Conservation (phyloP, 331 rosid genomes). For the Dryas integrifolia region DNA sequence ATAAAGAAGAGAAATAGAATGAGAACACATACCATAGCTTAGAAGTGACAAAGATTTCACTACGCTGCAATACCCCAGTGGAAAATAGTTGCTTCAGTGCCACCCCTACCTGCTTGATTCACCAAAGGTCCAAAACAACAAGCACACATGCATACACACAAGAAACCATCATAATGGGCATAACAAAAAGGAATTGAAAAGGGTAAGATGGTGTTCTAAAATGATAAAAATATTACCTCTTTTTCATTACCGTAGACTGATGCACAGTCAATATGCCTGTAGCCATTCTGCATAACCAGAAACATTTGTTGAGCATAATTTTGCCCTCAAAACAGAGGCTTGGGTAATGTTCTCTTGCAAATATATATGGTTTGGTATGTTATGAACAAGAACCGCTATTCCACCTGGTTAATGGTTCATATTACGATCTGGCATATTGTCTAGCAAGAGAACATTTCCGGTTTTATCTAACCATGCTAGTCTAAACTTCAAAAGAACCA, state of each 20-base stretch:
- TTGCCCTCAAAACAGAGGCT: background rate
- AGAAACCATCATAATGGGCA: constrained; percentile 2
- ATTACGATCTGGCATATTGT: too few species aligned
- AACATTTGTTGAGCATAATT: background rate
- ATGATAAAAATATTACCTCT: constrained; percentile 42
- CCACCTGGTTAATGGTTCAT: too few species aligned
- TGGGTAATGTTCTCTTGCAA: too few species aligned
- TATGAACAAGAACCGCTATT: too few species aligned
- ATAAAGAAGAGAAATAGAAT: constrained; percentile 19
- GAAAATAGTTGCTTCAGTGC: constrained; percentile 63
- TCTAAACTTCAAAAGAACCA: background rate
- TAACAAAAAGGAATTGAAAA: background rate
- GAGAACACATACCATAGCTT: constrained; percentile 54
- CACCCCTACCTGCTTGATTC: constrained; percentile 47
- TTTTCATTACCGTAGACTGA: constrained; percentile 61
- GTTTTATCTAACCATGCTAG: background rate
- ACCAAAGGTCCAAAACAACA: background rate
- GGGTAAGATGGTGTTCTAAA: background rate
- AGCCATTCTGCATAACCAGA: constrained; percentile 55
- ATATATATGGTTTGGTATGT: too few species aligned
- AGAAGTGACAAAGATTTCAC: constrained; percentile 63
- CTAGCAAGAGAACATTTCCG: too few species aligned
- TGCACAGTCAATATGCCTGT: constrained; percentile 79
- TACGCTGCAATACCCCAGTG: constrained; percentile 47
- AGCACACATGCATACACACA: constrained; percentile 3